These are phyloP conservation scores for Fragaria vesca DNA, from an alignment of 306 rosid genomes.

Conservation along the genomic window DNA sequence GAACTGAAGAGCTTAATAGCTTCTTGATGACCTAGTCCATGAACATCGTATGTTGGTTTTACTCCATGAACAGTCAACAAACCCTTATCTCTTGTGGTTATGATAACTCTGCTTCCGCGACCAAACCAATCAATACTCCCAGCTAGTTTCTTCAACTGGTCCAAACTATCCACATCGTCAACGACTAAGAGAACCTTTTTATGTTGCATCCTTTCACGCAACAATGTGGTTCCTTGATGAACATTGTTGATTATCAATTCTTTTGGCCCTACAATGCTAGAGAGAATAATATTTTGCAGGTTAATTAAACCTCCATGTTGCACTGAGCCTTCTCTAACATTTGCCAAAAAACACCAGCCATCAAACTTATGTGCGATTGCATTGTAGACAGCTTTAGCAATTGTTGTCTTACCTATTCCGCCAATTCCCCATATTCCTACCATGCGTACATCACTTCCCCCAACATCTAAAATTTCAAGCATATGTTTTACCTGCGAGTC, in stretches of 20 bases:
- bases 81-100: conserved; percentile 13
- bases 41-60: background rate
- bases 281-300: background rate
- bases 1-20: background rate
- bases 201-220: background rate
- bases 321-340: too few relatives aligned
- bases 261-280: background rate
- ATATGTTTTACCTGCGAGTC: background rate
- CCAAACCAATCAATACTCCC: background rate
- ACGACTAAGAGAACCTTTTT: conserved; percentile 1
- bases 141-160: background rate
- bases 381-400: too few relatives aligned
- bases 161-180: background rate
- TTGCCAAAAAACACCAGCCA: too few relatives aligned
- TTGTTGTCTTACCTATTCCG: too few relatives aligned
- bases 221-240: background rate
- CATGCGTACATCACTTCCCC: background rate
- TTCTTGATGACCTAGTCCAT: background rate
- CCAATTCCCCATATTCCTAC: background rate
- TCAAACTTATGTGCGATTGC: too few relatives aligned
- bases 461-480: background rate
- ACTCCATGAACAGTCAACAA: background rate
- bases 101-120: conserved; percentile 8
- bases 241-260: background rate
- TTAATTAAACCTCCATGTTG: too few relatives aligned